A percentile compares a stretch with the other conserved stretches of the same genome.
phyloP scores from a whole-genome alignment of 371 early-diverging fungal species.

The Batkoa obscura region DNA sequence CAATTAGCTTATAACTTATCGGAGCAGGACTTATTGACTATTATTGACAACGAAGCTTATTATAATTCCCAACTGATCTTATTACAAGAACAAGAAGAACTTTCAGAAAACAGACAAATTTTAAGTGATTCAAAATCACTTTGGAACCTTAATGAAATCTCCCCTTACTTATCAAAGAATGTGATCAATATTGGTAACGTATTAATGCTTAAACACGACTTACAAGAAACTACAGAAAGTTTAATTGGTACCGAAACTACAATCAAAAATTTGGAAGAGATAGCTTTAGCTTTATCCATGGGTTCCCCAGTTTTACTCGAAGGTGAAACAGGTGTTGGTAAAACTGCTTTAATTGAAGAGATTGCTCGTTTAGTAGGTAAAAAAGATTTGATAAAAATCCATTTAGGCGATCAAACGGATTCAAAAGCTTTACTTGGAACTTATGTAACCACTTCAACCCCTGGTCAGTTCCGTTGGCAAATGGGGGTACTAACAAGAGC shows the following conservation, averaged over 20 bases:
- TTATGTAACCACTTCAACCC: slow-evolving; percentile 82
- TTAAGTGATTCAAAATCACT: slow-evolving; percentile 1
- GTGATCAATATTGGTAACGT: slow-evolving; percentile 17
- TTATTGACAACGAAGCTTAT: background rate
- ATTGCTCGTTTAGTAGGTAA: slow-evolving; percentile 42
- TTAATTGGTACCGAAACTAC: slow-evolving; percentile 53
- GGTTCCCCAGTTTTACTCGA: slow-evolving; percentile 79
- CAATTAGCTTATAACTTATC: background rate
- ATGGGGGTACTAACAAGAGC: slow-evolving; percentile 92
- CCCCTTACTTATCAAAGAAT: slow-evolving; percentile 43
- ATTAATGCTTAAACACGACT: background rate
- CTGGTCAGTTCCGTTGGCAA: slow-evolving; percentile 90
- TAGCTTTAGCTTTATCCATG: slow-evolving; percentile 67
- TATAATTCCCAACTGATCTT: background rate
- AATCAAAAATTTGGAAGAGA: slow-evolving; percentile 40
- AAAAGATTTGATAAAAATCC: slow-evolving; percentile 79
- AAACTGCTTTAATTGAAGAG: slow-evolving; percentile 84
- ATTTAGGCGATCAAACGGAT: slow-evolving; percentile 98
- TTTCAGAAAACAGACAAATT: background rate
- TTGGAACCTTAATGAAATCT: slow-evolving; percentile 27
- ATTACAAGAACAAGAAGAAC: slow-evolving; percentile 4
- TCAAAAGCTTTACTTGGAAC: slow-evolving; percentile 92
- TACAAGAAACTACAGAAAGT: slow-evolving; percentile 3
- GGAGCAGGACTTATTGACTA: background rate
- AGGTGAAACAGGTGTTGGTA: slow-evolving; percentile 89